These are phyloP conservation scores for Solanum gracilifrons DNA, from an alignment of 257 asterid genomes.

Conservation along the genomic window DNA sequence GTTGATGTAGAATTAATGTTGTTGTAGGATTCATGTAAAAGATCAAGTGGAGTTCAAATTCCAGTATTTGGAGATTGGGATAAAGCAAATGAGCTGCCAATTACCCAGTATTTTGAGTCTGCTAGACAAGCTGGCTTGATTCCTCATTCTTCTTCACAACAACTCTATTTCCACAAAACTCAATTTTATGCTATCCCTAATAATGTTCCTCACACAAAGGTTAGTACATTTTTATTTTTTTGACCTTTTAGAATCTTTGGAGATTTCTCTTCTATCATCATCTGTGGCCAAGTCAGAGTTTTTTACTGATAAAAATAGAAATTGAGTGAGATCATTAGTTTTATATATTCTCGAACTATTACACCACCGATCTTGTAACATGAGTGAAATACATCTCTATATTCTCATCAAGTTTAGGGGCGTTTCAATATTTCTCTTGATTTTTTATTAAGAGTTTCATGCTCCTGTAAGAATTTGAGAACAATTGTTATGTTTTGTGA, in stretches of 20 bases:
- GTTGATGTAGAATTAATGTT: background rate
- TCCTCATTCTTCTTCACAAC: slow-evolving; percentile 29
- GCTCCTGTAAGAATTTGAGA: too few relatives aligned
- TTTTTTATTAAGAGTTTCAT: too few relatives aligned
- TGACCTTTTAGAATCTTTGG: background rate
- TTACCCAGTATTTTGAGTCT: slow-evolving; percentile 64
- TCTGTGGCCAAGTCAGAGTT: background rate
- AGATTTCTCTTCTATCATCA: too few relatives aligned
- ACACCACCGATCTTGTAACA: too few relatives aligned
- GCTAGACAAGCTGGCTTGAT: slow-evolving; percentile 74
- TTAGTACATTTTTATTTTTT: background rate
- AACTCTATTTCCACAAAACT: slow-evolving; percentile 20
- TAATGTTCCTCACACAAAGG: slow-evolving; percentile 27
- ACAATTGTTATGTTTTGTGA: too few relatives aligned
- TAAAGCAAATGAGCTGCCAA: slow-evolving; percentile 48
- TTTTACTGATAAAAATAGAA: background rate
- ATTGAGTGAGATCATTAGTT: too few relatives aligned
- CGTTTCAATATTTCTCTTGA: too few relatives aligned
- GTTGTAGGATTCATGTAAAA: slow-evolving; percentile 14
- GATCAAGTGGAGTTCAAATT: slow-evolving; percentile 43
- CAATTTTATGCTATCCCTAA: slow-evolving; percentile 23
- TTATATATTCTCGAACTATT: too few relatives aligned
- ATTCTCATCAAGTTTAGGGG: background rate
- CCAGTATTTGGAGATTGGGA: slow-evolving; percentile 86
- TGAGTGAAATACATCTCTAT: too few relatives aligned